Conservation (phyloP, 169 alveolate genomes). For the Plasmodium falciparum region DNA sequence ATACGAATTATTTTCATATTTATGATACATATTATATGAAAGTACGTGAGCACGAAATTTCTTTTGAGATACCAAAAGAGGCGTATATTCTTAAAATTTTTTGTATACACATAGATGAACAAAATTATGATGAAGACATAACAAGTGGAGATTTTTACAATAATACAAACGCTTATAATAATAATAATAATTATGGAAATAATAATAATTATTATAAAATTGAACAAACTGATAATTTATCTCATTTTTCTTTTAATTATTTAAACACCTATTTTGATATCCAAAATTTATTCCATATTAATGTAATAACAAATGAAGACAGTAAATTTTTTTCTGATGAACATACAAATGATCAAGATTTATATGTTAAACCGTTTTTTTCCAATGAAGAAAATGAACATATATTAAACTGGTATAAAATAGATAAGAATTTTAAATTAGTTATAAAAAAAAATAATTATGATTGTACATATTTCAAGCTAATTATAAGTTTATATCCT, state of each 20-base stretch:
- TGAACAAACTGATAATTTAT: neutral
- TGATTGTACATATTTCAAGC: constrained; percentile 20
- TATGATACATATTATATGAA: constrained; percentile 36
- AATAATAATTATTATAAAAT: neutral
- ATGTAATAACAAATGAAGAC: neutral
- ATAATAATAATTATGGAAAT: neutral
- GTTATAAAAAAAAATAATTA: constrained; percentile 35
- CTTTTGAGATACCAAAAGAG: constrained; percentile 25
- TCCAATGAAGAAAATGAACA: constrained; percentile 37
- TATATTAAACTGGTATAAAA: constrained; percentile 25
- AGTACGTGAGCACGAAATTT: constrained; percentile 16
- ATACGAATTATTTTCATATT: constrained; percentile 22
- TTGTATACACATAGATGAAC: constrained; percentile 21
- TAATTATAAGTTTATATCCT: constrained; percentile 37
- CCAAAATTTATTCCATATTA: constrained; percentile 14
- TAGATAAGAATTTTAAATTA: constrained; percentile 34
- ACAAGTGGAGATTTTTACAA: neutral
- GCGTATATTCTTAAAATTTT: constrained; percentile 28
- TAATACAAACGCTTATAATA: neutral
- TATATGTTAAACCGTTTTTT: constrained; percentile 10
- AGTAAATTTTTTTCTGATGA: neutral
- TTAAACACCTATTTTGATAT: constrained; percentile 17
- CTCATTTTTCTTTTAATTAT: constrained; percentile 1
- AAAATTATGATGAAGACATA: neutral
- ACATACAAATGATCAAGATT: neutral